Evolutionary conservation across 2,329 filamentous ascomycete species (phyloP), one percentile per base, ranked within the genome.

Genomic region (Claviceps africana): DNA sequence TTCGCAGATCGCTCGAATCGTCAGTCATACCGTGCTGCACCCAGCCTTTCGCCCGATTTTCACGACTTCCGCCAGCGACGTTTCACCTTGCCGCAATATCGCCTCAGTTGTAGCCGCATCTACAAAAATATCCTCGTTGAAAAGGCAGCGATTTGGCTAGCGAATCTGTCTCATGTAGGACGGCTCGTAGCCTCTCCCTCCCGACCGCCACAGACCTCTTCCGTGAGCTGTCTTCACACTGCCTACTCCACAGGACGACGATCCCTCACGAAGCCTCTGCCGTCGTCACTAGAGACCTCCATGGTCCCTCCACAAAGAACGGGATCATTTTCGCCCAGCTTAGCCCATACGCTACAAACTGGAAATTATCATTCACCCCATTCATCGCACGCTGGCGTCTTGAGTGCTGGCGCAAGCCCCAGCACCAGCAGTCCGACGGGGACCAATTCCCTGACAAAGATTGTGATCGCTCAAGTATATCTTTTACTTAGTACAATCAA

Each of bases 401-500:
- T 78, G 64, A 79, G 76, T 73, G 74, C 76, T 73, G 76, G 72
- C 70, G 76, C 77, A 59, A 81, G 76, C 68, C 76, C 77, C 61
- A 78, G 74, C 70, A 79, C 76, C 62, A 78, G 71, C 69, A 82
- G 78, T 69, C 78, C 78, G 64, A 81, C 77, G 63, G 77, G 77
- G 68, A 74, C 72, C 58, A 80, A 70, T 65, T 84, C 83, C 64
- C 77, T 97, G 61, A 86, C 86, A 56, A 96, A 94, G 72, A 93
- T 98, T 68, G 89, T 93, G 62, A 84, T 95, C 63, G 89, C 93
- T 58, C 93, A 98, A 74, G 83, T 97, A 59, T 95, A 93, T 72
- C 82, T 98, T 58, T 80, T 98, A 53, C 78, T 98, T 59, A 93
- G 90, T 72, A 89, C 88, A 35, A 85, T 97, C 65, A 96, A 93